Evolutionary conservation across 2,329 filamentous ascomycete species (phyloP).

Genomic region (Monilinia polystroma): DNA sequence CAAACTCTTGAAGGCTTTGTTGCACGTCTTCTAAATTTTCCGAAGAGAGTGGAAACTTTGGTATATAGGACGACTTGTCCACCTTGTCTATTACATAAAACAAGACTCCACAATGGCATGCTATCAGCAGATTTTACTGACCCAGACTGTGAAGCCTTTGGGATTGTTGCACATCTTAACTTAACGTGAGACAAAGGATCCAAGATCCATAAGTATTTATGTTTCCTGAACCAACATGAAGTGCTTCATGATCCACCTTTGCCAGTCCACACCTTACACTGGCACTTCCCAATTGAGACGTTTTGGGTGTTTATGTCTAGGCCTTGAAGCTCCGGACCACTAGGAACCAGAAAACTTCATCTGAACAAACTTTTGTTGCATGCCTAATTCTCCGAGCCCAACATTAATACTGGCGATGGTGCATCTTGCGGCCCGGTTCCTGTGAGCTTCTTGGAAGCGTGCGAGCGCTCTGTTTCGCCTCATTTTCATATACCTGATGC

Average conservation of each 20-base stretch:
- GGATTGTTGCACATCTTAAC: slow-evolving; percentile 9
- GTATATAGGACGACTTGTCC: background rate
- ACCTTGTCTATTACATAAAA: background rate
- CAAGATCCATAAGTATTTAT: too few species aligned
- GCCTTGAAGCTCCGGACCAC: background rate
- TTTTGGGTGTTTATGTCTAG: background rate
- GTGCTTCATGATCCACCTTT: background rate
- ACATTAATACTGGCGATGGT: background rate
- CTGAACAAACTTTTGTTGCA: slow-evolving; percentile 13
- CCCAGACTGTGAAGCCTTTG: background rate
- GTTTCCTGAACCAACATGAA: slow-evolving; percentile 1
- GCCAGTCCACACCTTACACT: background rate
- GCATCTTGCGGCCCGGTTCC: background rate
- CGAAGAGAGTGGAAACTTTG: background rate
- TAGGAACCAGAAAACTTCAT: background rate
- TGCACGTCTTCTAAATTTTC: background rate
- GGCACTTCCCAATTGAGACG: background rate
- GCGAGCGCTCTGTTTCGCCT: background rate
- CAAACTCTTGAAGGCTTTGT: background rate
- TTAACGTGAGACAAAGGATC: background rate
- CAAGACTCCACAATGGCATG: background rate
- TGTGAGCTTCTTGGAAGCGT: background rate
- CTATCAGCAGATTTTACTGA: background rate
- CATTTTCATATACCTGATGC: background rate
- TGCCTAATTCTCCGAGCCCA: slow-evolving; percentile 20